A percentile compares a stretch with the other conserved stretches of the same genome.
Conservation (phyloP, 78 protist genomes). For the Tieghemostelium lacteum region DNA sequence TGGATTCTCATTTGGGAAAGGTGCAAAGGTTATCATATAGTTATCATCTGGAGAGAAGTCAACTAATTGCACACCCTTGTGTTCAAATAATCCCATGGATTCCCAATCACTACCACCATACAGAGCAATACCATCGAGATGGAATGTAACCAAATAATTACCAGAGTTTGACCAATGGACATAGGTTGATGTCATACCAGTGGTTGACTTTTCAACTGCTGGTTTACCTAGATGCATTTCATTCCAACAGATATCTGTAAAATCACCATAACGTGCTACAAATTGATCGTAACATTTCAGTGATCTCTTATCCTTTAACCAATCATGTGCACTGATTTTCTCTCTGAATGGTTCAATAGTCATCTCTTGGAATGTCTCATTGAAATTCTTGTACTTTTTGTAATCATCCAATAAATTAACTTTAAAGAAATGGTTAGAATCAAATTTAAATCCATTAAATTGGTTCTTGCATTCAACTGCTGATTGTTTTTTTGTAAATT, state of each 20-base stretch:
- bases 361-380: constrained; percentile 26
- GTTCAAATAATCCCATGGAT: constrained; percentile 60
- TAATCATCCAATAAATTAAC: constrained; percentile 59
- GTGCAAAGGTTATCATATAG: constrained; percentile 84
- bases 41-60: constrained; percentile 92
- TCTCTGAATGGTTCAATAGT: background rate
- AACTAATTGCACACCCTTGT: constrained; percentile 85
- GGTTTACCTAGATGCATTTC: constrained; percentile 59
- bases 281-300: constrained; percentile 71
- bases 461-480: constrained; percentile 39
- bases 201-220: constrained; percentile 5
- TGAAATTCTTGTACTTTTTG: constrained; percentile 17
- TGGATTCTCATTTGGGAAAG: constrained; percentile 46
- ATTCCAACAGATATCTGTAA: constrained; percentile 90
- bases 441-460: constrained; percentile 23
- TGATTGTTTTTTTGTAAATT: constrained; percentile 40
- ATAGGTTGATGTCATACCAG: constrained; percentile 81
- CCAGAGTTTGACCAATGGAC: constrained; percentile 95
- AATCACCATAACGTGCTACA: constrained; percentile 81
- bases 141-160: constrained; percentile 93
- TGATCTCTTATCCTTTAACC: constrained; percentile 49
- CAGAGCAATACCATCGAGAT: constrained; percentile 89
- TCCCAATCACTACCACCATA: constrained; percentile 89
- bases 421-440: constrained; percentile 25
- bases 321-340: constrained; percentile 28